Percentiles rank a stretch among this genome's conserved stretches.
phyloP scores from a whole-genome alignment of 306 rosid species.

The Cucurbita argyrosperma region DNA sequence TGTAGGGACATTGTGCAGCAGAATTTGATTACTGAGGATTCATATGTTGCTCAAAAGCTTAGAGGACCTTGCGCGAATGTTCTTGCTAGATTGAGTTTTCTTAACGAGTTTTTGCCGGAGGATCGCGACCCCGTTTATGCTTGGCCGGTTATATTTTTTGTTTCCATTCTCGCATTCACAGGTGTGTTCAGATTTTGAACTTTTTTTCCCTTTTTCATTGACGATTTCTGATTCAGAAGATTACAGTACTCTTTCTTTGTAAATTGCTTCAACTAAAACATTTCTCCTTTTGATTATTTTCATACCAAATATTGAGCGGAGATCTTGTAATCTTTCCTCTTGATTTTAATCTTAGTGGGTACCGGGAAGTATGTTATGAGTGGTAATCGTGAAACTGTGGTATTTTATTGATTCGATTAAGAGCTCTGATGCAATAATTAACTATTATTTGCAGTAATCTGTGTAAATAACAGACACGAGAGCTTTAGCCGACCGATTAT shows the following conservation, averaged over 20 bases:
- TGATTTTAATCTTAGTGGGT: neutral
- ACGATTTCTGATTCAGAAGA: neutral
- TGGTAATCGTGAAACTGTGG: neutral
- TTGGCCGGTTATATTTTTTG: conserved; percentile 67
- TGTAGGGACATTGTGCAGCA: conserved; percentile 67
- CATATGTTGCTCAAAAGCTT: conserved; percentile 42
- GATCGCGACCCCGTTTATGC: conserved; percentile 91
- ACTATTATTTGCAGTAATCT: conserved; percentile 40
- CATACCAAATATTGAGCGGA: neutral
- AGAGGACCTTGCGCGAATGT: conserved; percentile 49
- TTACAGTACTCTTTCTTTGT: neutral
- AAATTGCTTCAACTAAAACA: neutral
- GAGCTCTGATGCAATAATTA: conserved; percentile 4
- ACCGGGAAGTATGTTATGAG: neutral
- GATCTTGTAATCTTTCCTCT: neutral
- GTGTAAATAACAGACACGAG: conserved; percentile 30
- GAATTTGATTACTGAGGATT: conserved; percentile 53
- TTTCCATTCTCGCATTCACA: conserved; percentile 58
- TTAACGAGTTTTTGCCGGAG: conserved; percentile 80
- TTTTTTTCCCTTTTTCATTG: neutral
- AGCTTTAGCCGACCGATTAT: conserved; percentile 23
- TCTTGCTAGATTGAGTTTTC: conserved; percentile 45
- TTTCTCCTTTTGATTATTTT: neutral
- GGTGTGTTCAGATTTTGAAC: conserved; percentile 23
- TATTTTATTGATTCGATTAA: neutral